Evolutionary conservation across 345 rosid genomes (phyloP).

Genomic region (Pistacia integerrima): DNA sequence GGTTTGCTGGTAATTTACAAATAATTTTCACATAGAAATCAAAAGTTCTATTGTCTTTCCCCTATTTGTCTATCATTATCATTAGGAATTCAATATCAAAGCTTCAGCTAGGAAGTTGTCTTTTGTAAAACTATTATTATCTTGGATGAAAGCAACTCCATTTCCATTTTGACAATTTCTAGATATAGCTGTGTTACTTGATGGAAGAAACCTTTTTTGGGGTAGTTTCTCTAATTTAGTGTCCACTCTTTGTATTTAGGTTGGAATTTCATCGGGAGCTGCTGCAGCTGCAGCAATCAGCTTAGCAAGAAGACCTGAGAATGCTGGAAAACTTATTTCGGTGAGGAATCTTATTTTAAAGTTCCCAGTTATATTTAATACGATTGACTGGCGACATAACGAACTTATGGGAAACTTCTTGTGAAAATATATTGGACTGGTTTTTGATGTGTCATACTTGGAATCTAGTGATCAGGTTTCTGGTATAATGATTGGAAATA

Average conservation of each 20-base stretch:
- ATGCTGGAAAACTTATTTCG: constrained; percentile 83
- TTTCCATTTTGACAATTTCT: neutral
- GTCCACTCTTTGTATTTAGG: constrained; percentile 41
- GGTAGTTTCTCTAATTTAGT: neutral
- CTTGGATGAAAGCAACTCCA: neutral
- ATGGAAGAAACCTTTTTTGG: neutral
- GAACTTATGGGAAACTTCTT: neutral
- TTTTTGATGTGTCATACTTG: neutral
- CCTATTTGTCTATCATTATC: constrained; percentile 5
- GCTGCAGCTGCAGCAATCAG: constrained; percentile 91
- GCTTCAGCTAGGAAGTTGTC: neutral
- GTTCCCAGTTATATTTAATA: too few relatives aligned
- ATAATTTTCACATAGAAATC: constrained; percentile 7
- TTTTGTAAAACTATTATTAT: neutral
- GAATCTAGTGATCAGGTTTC: neutral
- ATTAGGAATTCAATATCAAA: neutral
- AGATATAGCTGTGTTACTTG: neutral
- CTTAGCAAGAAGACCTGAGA: constrained; percentile 81
- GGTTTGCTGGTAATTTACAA: constrained; percentile 75
- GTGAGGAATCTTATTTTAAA: constrained; percentile 40
- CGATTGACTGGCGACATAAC: too few relatives aligned
- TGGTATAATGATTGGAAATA: neutral
- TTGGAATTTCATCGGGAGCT: constrained; percentile 95
- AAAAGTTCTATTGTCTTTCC: neutral
- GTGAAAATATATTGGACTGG: neutral